Evolutionary conservation across 345 rosid genomes (phyloP).

Genomic region (Gossypium ekmanianum): DNA sequence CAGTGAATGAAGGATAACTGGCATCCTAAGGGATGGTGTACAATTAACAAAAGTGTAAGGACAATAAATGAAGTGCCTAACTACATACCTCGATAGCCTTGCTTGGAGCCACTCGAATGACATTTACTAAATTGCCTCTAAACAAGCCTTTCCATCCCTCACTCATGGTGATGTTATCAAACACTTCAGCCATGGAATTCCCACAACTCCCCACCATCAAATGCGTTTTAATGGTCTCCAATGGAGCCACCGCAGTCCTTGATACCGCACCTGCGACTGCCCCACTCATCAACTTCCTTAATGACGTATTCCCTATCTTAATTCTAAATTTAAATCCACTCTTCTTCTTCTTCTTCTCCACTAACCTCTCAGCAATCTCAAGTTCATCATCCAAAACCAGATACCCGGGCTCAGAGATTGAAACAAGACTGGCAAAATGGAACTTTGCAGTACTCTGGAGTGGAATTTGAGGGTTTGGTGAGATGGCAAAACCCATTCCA

Average conservation of each 20-base stretch:
- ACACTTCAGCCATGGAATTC: neutral
- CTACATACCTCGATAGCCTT: neutral
- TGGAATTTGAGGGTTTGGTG: neutral
- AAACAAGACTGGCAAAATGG: neutral
- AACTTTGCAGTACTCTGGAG: neutral
- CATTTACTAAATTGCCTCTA: conserved; percentile 6
- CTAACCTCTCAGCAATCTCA: conserved; percentile 3
- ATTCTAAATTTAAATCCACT: neutral
- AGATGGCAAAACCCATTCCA: conserved; percentile 1
- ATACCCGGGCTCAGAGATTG: conserved; percentile 2
- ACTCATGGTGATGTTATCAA: neutral
- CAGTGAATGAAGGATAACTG: no score
- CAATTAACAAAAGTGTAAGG: neutral
- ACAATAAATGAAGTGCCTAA: neutral
- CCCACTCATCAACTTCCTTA: neutral
- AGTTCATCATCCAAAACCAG: conserved; percentile 14
- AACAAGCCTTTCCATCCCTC: conserved; percentile 1
- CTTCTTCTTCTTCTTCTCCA: conserved; percentile 35
- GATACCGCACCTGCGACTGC: conserved; percentile 4
- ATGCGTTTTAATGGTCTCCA: conserved; percentile 4
- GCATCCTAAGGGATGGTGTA: neutral
- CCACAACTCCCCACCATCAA: neutral
- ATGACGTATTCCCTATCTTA: neutral
- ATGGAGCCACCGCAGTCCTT: neutral
- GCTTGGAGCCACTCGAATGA: conserved; percentile 2